phyloP scores from a whole-genome alignment of 164 flowering plant species.

The Protea cynaroides region DNA sequence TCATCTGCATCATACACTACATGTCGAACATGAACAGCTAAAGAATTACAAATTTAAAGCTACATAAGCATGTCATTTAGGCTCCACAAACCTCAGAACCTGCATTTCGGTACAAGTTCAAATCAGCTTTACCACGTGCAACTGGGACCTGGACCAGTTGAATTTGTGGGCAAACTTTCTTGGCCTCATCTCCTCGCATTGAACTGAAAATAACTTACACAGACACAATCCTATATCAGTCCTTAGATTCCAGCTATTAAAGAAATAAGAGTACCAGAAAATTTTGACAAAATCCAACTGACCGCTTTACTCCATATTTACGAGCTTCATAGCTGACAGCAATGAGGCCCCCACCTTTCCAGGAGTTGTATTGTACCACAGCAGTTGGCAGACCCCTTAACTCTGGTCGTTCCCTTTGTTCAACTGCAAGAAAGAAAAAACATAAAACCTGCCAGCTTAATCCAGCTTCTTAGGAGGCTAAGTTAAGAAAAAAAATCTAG shows the following conservation, averaged over 20 bases:
- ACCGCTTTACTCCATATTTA: conserved; percentile 93
- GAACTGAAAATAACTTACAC: conserved; percentile 37
- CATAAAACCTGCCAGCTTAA: background rate
- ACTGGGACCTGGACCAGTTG: conserved; percentile 91
- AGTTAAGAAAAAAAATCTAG: too few relatives aligned
- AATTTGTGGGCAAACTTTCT: conserved; percentile 76
- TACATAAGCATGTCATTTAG: background rate
- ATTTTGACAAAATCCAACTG: background rate
- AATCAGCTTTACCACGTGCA: conserved; percentile 91
- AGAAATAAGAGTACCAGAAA: background rate
- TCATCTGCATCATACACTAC: conserved; percentile 1
- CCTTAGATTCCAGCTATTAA: background rate
- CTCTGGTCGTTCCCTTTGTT: conserved; percentile 72
- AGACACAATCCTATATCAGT: background rate
- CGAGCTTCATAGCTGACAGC: conserved; percentile 97
- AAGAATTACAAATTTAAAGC: background rate
- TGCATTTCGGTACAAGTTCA: conserved; percentile 72
- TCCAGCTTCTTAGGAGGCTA: background rate
- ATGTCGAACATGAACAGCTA: too few relatives aligned
- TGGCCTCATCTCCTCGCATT: conserved; percentile 97
- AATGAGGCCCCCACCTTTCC: conserved; percentile 95
- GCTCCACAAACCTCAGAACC: conserved; percentile 74
- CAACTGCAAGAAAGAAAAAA: conserved; percentile 41
- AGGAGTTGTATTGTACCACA: conserved; percentile 90
- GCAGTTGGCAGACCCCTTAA: conserved; percentile 85